A percentile compares a stretch with the other conserved stretches of the same genome.
Evolutionary conservation across 306 rosid species (phyloP).

Genomic region (Mimosa pudica): DNA sequence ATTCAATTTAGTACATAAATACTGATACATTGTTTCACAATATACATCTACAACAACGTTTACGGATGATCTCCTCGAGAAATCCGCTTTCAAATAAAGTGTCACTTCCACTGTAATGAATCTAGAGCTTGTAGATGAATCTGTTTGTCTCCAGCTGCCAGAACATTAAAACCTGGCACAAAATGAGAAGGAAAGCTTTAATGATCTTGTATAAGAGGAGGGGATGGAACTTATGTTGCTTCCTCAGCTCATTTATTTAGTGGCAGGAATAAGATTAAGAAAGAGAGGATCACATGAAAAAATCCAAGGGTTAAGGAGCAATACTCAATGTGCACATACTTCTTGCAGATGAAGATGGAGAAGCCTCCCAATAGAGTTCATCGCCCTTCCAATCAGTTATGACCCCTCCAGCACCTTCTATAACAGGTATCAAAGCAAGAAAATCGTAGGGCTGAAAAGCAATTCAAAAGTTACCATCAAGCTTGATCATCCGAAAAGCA

Average conservation of each 20-base stretch:
- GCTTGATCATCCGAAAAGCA: neutral
- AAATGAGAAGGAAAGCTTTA: conserved; percentile 14
- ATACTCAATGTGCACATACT: conserved; percentile 48
- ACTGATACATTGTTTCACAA: neutral
- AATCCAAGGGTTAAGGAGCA: neutral
- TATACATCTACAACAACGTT: neutral
- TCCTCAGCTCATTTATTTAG: conserved; percentile 11
- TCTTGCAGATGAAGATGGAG: conserved; percentile 59
- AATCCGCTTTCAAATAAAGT: neutral
- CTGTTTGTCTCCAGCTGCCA: conserved; percentile 85
- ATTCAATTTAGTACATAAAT: conserved; percentile 31
- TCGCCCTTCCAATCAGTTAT: conserved; percentile 96
- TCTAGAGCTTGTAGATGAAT: conserved; percentile 78
- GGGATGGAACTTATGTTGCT: neutral
- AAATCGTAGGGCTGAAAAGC: conserved; percentile 87
- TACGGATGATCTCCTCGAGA: neutral
- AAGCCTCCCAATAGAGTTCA: conserved; percentile 82
- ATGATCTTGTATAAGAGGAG: neutral
- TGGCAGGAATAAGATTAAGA: conserved; percentile 19
- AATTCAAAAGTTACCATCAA: neutral
- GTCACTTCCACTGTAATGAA: conserved; percentile 67
- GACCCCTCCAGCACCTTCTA: conserved; percentile 93
- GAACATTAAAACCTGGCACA: conserved; percentile 73
- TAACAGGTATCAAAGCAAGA: conserved; percentile 83
- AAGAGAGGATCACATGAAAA: conserved; percentile 2